These are phyloP conservation scores for Wallacemonas sp. DNA, from an alignment of 208 protist genomes.

Conservation along the genomic window DNA sequence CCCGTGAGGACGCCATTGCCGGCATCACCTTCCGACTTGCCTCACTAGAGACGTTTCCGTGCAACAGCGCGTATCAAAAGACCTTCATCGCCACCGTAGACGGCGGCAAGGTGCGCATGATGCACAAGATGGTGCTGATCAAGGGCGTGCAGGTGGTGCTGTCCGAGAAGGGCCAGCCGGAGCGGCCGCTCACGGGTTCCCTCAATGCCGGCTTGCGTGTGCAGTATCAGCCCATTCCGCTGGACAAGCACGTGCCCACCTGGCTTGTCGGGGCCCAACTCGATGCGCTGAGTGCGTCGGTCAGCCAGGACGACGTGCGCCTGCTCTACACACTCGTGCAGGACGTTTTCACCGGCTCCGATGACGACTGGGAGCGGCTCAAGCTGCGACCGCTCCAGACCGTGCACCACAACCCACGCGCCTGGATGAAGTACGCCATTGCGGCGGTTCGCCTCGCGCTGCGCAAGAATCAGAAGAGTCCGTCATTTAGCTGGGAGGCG, in stretches of 20 bases:
- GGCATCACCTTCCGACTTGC: constrained; percentile 5
- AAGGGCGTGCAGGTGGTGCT: constrained; percentile 43
- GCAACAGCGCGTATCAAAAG: constrained; percentile 31
- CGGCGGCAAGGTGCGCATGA: constrained; percentile 31
- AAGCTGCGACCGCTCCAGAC: constrained; percentile 41
- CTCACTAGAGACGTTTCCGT: constrained; percentile 39
- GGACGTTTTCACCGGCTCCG: constrained; percentile 28
- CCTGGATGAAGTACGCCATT: constrained; percentile 73
- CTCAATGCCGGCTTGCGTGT: constrained; percentile 30
- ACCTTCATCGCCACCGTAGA: constrained; percentile 31
- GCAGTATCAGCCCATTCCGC: constrained; percentile 52
- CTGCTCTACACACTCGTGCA: constrained; percentile 29
- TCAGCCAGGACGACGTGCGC: constrained; percentile 19
- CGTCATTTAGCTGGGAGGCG: constrained; percentile 47
- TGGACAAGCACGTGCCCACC: constrained; percentile 28
- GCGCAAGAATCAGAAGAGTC: constrained; percentile 17
- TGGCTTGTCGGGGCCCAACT: constrained; percentile 24
- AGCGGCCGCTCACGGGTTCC: constrained; percentile 17
- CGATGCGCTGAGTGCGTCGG: constrained; percentile 17
- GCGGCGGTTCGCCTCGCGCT: constrained; percentile 41
- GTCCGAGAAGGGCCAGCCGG: neutral
- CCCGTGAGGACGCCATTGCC: neutral
- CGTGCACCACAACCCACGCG: constrained; percentile 30
- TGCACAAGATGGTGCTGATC: constrained; percentile 56
- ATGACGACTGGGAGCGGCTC: constrained; percentile 25